A percentile compares a stretch with the other conserved stretches of the same genome.
These are phyloP conservation scores for Monoraphidium neglectum DNA, from an alignment of 139 green algal species.

Conservation along the genomic window DNA sequence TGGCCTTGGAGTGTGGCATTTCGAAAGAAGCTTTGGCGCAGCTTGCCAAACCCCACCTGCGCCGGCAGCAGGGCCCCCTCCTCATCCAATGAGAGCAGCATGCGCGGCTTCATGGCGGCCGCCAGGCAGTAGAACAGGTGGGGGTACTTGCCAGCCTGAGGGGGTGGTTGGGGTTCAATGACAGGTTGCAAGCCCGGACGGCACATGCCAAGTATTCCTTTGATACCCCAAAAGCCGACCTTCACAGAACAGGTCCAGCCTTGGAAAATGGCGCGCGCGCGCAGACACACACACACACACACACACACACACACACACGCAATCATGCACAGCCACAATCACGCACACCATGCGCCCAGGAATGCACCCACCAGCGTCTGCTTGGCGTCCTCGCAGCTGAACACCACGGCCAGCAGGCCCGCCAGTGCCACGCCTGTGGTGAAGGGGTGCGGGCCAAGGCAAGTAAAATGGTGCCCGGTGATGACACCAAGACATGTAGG, in stretches of 20 bases:
- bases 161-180: conserved; percentile 44
- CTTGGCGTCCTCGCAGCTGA: conserved; percentile 78
- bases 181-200: too few relatives aligned
- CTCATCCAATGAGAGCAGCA: conserved; percentile 96
- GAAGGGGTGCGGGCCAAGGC: background rate
- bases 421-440: conserved; percentile 74
- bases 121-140: conserved; percentile 93
- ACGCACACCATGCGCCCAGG: background rate
- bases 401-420: conserved; percentile 84
- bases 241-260: too few relatives aligned
- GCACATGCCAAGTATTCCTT: too few relatives aligned
- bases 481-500: background rate
- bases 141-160: conserved; percentile 86
- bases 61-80: conserved; percentile 84
- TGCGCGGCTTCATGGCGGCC: conserved; percentile 90
- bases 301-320: too few relatives aligned
- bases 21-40: too few relatives aligned
- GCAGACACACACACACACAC: too few relatives aligned
- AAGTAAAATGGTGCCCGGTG: too few relatives aligned
- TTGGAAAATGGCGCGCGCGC: too few relatives aligned
- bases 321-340: background rate
- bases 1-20: too few relatives aligned
- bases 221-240: too few relatives aligned
- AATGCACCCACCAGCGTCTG: conserved; percentile 33
- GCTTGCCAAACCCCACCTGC: conserved; percentile 47